Conservation (phyloP, 1,139 yeast genomes). For the Oligophagozyma castellii region DNA sequence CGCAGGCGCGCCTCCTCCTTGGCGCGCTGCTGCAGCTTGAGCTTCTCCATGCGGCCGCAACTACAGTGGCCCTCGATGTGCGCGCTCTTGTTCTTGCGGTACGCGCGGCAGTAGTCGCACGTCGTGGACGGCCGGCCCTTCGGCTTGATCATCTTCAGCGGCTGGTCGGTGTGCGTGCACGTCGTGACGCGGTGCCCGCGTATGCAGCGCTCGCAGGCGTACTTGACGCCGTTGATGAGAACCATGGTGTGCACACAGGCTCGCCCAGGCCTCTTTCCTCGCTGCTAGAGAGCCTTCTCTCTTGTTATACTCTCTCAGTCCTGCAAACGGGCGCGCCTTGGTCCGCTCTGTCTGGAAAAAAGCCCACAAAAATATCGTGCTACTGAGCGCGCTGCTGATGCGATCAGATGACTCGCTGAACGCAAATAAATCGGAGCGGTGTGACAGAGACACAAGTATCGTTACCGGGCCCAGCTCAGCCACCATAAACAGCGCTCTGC, state of each 20-base stretch:
- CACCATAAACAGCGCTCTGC: too few relatives aligned
- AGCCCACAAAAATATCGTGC: too few relatives aligned
- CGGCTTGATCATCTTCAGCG: conserved; percentile 83
- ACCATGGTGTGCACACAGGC: conserved; percentile 59
- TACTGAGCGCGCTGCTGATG: too few relatives aligned
- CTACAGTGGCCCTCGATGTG: conserved; percentile 41
- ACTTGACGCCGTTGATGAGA: conserved; percentile 77
- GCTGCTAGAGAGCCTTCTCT: too few relatives aligned
- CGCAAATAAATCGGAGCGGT: too few relatives aligned
- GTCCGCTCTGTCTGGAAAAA: too few relatives aligned
- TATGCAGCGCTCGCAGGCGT: conserved; percentile 92
- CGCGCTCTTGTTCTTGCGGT: conserved; percentile 53
- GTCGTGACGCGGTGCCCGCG: conserved; percentile 93
- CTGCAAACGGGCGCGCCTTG: too few relatives aligned
- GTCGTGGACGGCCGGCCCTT: conserved; percentile 94
- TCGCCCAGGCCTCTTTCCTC: too few relatives aligned
- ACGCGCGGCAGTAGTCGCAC: conserved; percentile 76
- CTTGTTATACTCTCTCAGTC: too few relatives aligned
- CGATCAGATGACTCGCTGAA: too few relatives aligned
- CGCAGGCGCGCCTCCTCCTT: conserved; percentile 30
- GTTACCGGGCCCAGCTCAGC: too few relatives aligned
- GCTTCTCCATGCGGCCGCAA: conserved; percentile 43
- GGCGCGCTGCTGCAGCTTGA: conserved; percentile 25
- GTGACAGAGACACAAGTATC: too few relatives aligned
- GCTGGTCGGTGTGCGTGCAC: conserved; percentile 85